phyloP scores from a whole-genome alignment of 768 basidiomycete species.

The Leucocoprinus sp. region DNA sequence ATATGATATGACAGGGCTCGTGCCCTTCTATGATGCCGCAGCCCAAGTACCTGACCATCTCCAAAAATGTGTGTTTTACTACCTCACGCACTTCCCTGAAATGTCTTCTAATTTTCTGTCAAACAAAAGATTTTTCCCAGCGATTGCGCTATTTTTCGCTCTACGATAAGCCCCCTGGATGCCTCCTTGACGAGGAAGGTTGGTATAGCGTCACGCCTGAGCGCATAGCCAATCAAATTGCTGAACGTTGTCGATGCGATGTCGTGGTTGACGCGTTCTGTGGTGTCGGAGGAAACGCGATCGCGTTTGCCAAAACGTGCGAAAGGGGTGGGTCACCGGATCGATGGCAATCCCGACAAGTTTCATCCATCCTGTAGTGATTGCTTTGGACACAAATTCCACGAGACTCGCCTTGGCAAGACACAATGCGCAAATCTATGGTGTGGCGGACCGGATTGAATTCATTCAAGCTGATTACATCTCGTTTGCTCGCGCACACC shows the following conservation, averaged over 20 bases:
- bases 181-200: constrained; percentile 89
- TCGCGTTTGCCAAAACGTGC: constrained; percentile 95
- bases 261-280: constrained; percentile 92
- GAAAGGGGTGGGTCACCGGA: constrained; percentile 64
- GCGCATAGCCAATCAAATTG: constrained; percentile 85
- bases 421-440: constrained; percentile 91
- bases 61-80: constrained; percentile 83
- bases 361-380: constrained; percentile 46
- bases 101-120: not conserved
- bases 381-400: constrained; percentile 85
- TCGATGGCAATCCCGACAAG: not conserved
- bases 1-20: constrained; percentile 67
- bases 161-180: constrained; percentile 62
- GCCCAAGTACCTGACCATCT: constrained; percentile 71
- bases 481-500: constrained; percentile 58
- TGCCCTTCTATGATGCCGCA: constrained; percentile 56
- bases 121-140: constrained; percentile 71
- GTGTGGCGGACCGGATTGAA: constrained; percentile 91
- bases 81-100: too few species aligned
- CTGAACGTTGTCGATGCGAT: constrained; percentile 81
- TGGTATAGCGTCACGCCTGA: constrained; percentile 98
- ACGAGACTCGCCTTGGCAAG: constrained; percentile 82
- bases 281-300: constrained; percentile 95
- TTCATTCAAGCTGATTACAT: constrained; percentile 86
- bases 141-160: constrained; percentile 73